Percentiles rank a stretch among this genome's conserved stretches.
These are phyloP conservation scores for Saturnispora besseyi DNA, from an alignment of 805 yeast genomes.

Conservation along the genomic window DNA sequence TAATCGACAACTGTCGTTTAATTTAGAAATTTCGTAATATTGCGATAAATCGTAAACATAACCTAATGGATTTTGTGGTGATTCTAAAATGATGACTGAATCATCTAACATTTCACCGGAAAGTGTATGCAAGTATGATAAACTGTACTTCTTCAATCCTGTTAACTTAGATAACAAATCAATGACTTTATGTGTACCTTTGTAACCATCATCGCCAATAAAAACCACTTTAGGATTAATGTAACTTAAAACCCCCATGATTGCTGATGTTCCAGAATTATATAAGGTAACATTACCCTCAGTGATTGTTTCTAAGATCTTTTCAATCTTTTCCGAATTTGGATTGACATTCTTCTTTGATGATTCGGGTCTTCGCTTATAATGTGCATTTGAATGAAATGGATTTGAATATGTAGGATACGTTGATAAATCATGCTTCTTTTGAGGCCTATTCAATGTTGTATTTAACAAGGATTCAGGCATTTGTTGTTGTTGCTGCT, in stretches of 20 bases:
- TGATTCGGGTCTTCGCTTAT: slow-evolving; percentile 13
- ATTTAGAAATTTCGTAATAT: slow-evolving; percentile 37
- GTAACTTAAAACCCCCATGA: slow-evolving; percentile 39
- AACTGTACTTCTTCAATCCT: slow-evolving; percentile 30
- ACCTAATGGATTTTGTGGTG: slow-evolving; percentile 49
- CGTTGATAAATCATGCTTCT: slow-evolving; percentile 13
- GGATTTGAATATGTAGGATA: slow-evolving; percentile 24
- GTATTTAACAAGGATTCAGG: neutral
- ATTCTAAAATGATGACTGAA: slow-evolving; percentile 41
- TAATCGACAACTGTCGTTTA: slow-evolving; percentile 31
- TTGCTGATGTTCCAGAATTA: slow-evolving; percentile 44
- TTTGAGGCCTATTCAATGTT: neutral
- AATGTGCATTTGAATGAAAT: slow-evolving; percentile 12
- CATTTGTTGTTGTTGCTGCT: neutral
- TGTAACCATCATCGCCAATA: slow-evolving; percentile 40
- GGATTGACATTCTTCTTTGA: slow-evolving; percentile 37
- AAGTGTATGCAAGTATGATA: slow-evolving; percentile 27
- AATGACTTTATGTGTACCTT: slow-evolving; percentile 43
- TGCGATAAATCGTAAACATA: slow-evolving; percentile 33
- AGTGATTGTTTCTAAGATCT: slow-evolving; percentile 35
- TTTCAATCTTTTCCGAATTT: slow-evolving; percentile 39
- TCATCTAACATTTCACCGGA: slow-evolving; percentile 29
- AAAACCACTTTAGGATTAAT: slow-evolving; percentile 37
- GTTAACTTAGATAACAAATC: slow-evolving; percentile 35
- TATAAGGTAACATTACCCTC: slow-evolving; percentile 40